These are phyloP conservation scores for Penicillium capsulatum DNA, from an alignment of 2,329 filamentous ascomycete species.

Conservation along the genomic window DNA sequence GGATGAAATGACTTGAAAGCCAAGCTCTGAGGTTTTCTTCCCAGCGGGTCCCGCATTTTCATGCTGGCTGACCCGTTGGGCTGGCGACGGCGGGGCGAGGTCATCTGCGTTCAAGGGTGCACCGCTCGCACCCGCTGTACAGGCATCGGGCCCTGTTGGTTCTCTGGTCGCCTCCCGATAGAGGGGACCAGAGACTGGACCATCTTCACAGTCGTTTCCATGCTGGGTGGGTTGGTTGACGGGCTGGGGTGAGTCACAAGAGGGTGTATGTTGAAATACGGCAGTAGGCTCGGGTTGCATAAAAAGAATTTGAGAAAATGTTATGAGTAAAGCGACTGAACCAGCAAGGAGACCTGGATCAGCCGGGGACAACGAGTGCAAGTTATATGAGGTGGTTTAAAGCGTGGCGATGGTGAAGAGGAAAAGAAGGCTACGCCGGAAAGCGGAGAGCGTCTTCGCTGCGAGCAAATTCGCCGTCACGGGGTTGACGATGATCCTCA, in stretches of 20 bases:
- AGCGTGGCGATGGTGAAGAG: slow-evolving; percentile 11
- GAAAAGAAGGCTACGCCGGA: slow-evolving; percentile 7
- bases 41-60: slow-evolving; percentile 45
- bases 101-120: slow-evolving; percentile 27
- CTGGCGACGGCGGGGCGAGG: slow-evolving; percentile 38
- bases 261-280: slow-evolving; percentile 46
- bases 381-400: slow-evolving; percentile 6
- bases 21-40: slow-evolving; percentile 40
- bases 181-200: slow-evolving; percentile 43
- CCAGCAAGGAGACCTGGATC: slow-evolving; percentile 48
- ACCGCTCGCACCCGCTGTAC: slow-evolving; percentile 17
- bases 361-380: slow-evolving; percentile 37
- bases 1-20: slow-evolving; percentile 50
- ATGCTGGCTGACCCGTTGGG: slow-evolving; percentile 53
- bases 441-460: slow-evolving; percentile 5
- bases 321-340: slow-evolving; percentile 50
- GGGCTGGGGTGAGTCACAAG: slow-evolving; percentile 38
- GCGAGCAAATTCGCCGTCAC: slow-evolving; percentile 8
- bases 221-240: slow-evolving; percentile 50
- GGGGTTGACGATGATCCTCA: no score
- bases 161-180: slow-evolving; percentile 40
- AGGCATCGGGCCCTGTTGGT: slow-evolving; percentile 20
- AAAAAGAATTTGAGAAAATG: slow-evolving; percentile 49
- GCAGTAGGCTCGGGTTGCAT: slow-evolving; percentile 60
- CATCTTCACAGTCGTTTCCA: slow-evolving; percentile 52